phyloP scores from a whole-genome alignment of 2,329 filamentous ascomycete species.

The Colletotrichum orchidophilum region DNA sequence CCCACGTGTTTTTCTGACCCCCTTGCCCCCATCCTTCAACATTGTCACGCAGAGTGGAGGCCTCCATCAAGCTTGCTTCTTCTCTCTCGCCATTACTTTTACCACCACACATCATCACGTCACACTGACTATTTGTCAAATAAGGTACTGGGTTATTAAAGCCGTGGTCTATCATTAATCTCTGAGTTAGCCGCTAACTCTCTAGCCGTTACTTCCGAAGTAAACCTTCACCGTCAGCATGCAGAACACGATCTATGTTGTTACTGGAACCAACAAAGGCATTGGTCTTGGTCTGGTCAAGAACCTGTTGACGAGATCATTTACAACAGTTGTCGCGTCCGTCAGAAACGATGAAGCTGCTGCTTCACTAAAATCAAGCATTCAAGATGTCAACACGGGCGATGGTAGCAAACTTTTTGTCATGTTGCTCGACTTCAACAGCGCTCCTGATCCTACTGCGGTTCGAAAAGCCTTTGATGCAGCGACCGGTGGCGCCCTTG shows the following conservation, averaged over 20 bases:
- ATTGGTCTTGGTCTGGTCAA: constrained; percentile 49
- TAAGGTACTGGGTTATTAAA: neutral
- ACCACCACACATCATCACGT: neutral
- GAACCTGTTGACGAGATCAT: constrained; percentile 56
- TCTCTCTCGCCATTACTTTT: neutral
- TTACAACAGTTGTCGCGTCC: constrained; percentile 57
- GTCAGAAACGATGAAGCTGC: constrained; percentile 43
- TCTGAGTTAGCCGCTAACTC: neutral
- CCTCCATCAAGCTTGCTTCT: neutral
- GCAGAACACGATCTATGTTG: constrained; percentile 44
- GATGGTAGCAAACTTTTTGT: constrained; percentile 43
- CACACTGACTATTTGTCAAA: neutral
- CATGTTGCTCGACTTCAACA: constrained; percentile 48
- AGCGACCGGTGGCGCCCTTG: constrained; percentile 42
- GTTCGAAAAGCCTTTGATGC: constrained; percentile 39
- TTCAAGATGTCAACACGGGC: constrained; percentile 39
- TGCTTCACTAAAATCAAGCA: constrained; percentile 26
- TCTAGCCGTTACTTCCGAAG: neutral
- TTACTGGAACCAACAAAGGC: constrained; percentile 53
- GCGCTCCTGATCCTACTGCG: constrained; percentile 37
- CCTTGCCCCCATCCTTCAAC: neutral
- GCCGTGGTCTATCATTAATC: neutral
- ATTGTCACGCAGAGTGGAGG: constrained; percentile 8
- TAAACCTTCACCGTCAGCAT: neutral
- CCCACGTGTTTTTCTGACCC: neutral